Percentiles rank a stretch among this genome's conserved stretches.
These are phyloP conservation scores for Schizochytrium sp. DNA, from an alignment of 108 stramenopile species.

Conservation along the genomic window DNA sequence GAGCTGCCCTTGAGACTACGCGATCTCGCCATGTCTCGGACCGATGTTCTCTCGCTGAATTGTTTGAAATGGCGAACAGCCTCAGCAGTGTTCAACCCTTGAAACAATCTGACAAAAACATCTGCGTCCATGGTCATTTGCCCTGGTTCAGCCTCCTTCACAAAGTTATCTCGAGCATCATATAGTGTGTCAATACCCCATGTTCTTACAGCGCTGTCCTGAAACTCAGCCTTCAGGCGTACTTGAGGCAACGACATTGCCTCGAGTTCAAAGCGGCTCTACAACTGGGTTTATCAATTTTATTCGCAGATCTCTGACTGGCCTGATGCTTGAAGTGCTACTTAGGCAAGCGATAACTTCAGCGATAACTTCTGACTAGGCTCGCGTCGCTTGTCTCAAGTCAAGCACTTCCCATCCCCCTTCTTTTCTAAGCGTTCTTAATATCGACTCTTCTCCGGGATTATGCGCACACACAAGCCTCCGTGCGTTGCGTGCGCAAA, in stretches of 20 bases:
- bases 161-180: not conserved
- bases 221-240: conserved; percentile 35
- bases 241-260: not conserved
- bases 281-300: not conserved
- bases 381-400: too few relatives aligned
- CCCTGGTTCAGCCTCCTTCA: not conserved
- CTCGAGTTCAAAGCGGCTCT: not conserved
- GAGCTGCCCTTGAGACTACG: not conserved
- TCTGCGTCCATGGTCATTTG: not conserved
- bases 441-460: too few relatives aligned
- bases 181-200: conserved; percentile 22
- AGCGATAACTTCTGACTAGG: too few relatives aligned
- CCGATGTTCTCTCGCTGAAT: conserved; percentile 20
- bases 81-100: not conserved
- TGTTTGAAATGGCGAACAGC: conserved; percentile 17
- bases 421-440: too few relatives aligned
- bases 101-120: conserved; percentile 7
- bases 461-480: too few relatives aligned
- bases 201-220: not conserved
- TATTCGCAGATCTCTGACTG: not conserved
- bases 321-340: too few relatives aligned
- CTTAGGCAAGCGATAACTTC: too few relatives aligned
- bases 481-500: too few relatives aligned
- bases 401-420: too few relatives aligned
- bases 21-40: not conserved